These are phyloP conservation scores for Opeltia flavorubescens DNA, from an alignment of 495 filamentous ascomycete species.

Conservation along the genomic window DNA sequence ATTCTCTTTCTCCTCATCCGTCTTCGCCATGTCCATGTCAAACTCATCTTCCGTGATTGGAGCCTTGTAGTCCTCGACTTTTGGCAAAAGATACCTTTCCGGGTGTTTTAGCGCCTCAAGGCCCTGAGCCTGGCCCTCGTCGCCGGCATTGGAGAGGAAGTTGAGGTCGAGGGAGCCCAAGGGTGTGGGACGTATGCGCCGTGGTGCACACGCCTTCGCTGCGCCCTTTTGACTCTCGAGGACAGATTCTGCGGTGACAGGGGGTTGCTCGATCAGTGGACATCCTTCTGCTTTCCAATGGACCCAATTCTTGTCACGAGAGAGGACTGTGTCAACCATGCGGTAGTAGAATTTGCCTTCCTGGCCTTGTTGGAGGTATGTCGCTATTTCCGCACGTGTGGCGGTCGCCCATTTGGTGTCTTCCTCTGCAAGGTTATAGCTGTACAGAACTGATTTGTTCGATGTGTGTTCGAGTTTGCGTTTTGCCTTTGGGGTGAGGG, in stretches of 20 bases:
- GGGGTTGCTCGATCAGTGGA: constrained; percentile 63
- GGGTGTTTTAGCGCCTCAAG: constrained; percentile 45
- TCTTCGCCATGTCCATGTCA: constrained; percentile 67
- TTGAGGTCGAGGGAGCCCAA: constrained; percentile 58
- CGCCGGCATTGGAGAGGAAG: constrained; percentile 45
- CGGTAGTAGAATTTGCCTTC: constrained; percentile 87
- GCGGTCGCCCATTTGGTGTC: constrained; percentile 72
- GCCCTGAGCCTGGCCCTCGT: constrained; percentile 36
- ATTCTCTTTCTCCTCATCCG: constrained; percentile 51
- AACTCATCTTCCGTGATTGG: constrained; percentile 58
- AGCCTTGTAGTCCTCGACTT: constrained; percentile 38
- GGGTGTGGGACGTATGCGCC: constrained; percentile 48
- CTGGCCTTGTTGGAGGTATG: constrained; percentile 61
- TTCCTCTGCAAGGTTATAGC: constrained; percentile 60
- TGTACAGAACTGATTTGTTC: constrained; percentile 80
- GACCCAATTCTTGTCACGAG: constrained; percentile 94
- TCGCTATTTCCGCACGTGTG: constrained; percentile 59
- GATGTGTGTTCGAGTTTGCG: constrained; percentile 52
- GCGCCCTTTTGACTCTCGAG: constrained; percentile 49
- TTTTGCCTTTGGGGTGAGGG: constrained; percentile 70
- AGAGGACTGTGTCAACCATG: constrained; percentile 89
- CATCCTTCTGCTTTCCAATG: constrained; percentile 94
- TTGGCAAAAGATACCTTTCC: constrained; percentile 29
- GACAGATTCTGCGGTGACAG: constrained; percentile 51
- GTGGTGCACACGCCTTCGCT: constrained; percentile 48